These are phyloP conservation scores for Penicillium turbatum DNA, from an alignment of 495 filamentous ascomycete genomes.

Conservation along the genomic window DNA sequence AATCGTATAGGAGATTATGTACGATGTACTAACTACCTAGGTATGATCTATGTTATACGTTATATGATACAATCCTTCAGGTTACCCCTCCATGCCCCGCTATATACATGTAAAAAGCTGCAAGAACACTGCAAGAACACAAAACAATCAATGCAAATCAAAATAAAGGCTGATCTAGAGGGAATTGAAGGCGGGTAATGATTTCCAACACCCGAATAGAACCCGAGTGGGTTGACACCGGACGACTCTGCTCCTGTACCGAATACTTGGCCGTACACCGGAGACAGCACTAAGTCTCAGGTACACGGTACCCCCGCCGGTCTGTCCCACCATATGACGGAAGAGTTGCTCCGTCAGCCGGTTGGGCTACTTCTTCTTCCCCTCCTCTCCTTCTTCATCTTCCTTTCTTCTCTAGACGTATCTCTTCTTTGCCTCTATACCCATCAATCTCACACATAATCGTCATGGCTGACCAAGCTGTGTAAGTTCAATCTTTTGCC, in stretches of 20 bases:
- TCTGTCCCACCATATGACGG: slow-evolving; percentile 44
- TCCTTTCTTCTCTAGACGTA: slow-evolving; percentile 13
- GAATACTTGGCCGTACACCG: slow-evolving; percentile 28
- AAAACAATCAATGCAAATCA: background rate
- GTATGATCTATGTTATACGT: background rate
- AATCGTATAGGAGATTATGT: background rate
- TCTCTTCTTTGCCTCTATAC: slow-evolving; percentile 10
- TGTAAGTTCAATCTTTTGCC: slow-evolving; percentile 46
- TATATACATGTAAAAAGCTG: slow-evolving; percentile 15
- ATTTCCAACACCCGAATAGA: slow-evolving; percentile 12
- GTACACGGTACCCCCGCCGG: slow-evolving; percentile 24
- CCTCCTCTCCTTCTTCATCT: slow-evolving; percentile 15
- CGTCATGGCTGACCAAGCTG: slow-evolving; percentile 47
- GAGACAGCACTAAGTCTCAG: slow-evolving; percentile 7
- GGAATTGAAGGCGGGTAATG: slow-evolving; percentile 14
- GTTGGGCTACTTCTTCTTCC: slow-evolving; percentile 21
- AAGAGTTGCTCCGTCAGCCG: slow-evolving; percentile 45
- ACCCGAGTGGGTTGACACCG: slow-evolving; percentile 34
- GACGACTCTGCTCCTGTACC: slow-evolving; percentile 44
- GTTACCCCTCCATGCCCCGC: slow-evolving; percentile 41
- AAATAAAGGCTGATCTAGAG: background rate
- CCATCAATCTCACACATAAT: slow-evolving; percentile 11
- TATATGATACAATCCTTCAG: background rate
- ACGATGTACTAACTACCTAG: background rate
- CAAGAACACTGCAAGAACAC: background rate